Evolutionary conservation across 148 eudicot genomes (phyloP), one percentile per base, ranked within the genome.

Genomic region (Fallopia convolvulus): DNA sequence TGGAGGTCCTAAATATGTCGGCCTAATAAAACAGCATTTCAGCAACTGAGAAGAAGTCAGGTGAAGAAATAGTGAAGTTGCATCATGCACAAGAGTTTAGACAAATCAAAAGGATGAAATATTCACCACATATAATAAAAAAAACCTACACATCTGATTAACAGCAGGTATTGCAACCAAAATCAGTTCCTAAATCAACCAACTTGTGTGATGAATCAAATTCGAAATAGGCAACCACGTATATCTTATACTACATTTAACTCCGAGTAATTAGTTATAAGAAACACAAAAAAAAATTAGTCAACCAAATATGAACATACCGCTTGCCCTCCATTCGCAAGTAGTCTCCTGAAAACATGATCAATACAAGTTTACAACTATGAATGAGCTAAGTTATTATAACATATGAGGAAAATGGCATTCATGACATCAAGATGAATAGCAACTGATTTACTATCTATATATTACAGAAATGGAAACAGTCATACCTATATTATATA

Each of bases 401-500:
- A 21, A 21, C 65, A 63, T 1, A 63, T 1, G 39, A 63, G 70
- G 40, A 63, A 65, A 42, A 23, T 21, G 66, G 66, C 8, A 58
- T n/a, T 1, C 21, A 20, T 23, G 32, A 58, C 32, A 58, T 23
- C 30, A 58, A 23, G 32, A 58, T 4, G 30, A 68, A 68, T 36
- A n/a, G 44, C 15, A 17, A 15, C 42, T 68, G 20, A 18, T 15
- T 68, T 33, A 68, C 36, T 36, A 15, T 68, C 6, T 36, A 68
- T 39, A 61, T 26, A 17, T 36, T 39, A 68, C 44, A 68, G 72
- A 39, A 36, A 36, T 15, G 17, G 40, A 68, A 68, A 36, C n/a
- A 17, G 32, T 68, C 44, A 36, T 68, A 68, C 72, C 72, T 68
- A 68, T 68, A 14, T 68, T 68, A 14, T 68, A 36, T 68, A 68